phyloP scores from a whole-genome alignment of 164 flowering plant genomes.

The Sedum album region DNA sequence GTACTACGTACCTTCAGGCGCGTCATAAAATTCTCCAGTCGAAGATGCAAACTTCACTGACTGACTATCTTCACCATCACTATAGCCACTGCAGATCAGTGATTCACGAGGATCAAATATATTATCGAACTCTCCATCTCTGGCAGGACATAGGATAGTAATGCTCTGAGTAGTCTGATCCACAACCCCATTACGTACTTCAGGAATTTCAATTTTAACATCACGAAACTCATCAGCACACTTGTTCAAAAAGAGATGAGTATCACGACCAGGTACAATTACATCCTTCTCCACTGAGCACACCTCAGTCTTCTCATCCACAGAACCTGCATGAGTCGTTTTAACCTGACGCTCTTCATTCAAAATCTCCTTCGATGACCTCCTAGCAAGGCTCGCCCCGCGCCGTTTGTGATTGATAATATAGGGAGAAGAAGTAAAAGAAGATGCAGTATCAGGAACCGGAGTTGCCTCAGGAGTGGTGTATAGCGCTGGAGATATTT shows the following conservation, averaged over 20 bases:
- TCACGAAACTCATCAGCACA: background rate
- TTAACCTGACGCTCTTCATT: background rate
- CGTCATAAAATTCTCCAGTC: conserved; percentile 75
- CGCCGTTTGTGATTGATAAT: conserved; percentile 75
- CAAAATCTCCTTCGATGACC: conserved; percentile 36
- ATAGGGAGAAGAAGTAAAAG: conserved; percentile 74
- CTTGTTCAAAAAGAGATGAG: conserved; percentile 13
- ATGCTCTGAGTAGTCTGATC: conserved; percentile 15
- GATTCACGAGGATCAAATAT: conserved; percentile 71
- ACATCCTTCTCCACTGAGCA: background rate
- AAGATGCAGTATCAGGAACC: conserved; percentile 75
- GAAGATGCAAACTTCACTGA: conserved; percentile 25
- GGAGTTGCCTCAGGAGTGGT: conserved; percentile 72
- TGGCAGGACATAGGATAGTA: conserved; percentile 17
- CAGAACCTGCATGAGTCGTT: conserved; percentile 2
- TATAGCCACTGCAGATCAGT: conserved; percentile 41
- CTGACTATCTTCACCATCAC: conserved; percentile 42
- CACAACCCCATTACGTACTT: conserved; percentile 10
- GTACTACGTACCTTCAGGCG: conserved; percentile 70
- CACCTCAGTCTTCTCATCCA: conserved; percentile 17
- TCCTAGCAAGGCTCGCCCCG: conserved; percentile 63
- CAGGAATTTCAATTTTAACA: conserved; percentile 10
- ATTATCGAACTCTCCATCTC: conserved; percentile 38
- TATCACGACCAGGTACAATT: background rate
- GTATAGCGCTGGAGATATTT: conserved; percentile 60